Evolutionary conservation across 352 stramenopile species (phyloP), one percentile per base, ranked within the genome.

Genomic region (Phytophthora macrochlamydospora): DNA sequence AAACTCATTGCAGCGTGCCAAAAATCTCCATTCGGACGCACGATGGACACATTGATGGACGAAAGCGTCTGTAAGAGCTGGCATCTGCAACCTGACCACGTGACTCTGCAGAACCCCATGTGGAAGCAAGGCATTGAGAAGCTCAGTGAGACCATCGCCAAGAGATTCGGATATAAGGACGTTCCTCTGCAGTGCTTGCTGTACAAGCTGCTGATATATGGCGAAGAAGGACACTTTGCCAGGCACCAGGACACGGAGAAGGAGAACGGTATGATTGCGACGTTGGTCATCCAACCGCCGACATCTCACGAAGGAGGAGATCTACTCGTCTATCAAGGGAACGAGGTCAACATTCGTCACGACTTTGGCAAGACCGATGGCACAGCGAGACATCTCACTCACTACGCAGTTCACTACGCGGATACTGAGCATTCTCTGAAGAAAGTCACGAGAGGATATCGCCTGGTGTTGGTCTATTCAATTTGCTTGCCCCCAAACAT

Each of bases 141-240:
- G 44, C 30, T 62, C 14, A 48, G 43, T 9, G 44, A 45, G 30
- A 24, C 37, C n/a, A 31, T 62, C 29, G 56, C 30, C 6, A 5
- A 54, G 13, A 44, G 43, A 2, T 48, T 62, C 0, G 56, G 56
- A 0, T 62, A 55, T 44, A 49, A 46, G 31, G 56, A 35, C 30
- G 33, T 54, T 7, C 32, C 56, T 3, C 58, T 62, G 33, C 51
- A 43, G 2, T 51, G 63, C 32, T 12, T 32, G 24, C 56, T 48
- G 51, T 75, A 79, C 70, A 82, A 85, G 70, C 35, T 85, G 55
- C 50, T 82, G 32, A 42, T 82, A 29, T 82, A 81, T 33, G 76
- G 73, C 37, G 2, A 51, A n/a, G 72, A 57, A 29, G 63, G 69
- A 51, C 73, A 79, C 45, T 85, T 78, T 51, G 52, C 63, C 1